A percentile compares a stretch with the other conserved stretches of the same genome.
Conservation (phyloP, 2,329 filamentous ascomycete genomes). For the Hortaea werneckii region DNA sequence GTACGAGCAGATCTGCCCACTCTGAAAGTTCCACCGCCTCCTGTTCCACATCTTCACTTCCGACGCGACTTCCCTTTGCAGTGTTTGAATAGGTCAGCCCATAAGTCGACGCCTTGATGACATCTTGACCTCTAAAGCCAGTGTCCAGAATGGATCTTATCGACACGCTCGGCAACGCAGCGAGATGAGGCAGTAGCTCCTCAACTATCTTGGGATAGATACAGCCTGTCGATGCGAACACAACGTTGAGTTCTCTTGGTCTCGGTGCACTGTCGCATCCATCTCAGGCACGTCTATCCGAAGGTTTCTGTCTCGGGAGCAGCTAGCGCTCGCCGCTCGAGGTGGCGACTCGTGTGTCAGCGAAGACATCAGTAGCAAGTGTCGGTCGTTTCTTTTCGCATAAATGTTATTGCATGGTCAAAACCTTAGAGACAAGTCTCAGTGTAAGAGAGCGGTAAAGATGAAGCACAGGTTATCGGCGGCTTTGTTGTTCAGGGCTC, state of each 20-base stretch:
- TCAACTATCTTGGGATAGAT: constrained; percentile 22
- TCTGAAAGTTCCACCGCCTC: constrained; percentile 59
- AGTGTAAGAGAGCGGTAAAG: too few relatives aligned
- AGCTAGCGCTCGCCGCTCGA: neutral
- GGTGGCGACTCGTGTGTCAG: neutral
- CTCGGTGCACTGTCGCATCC: neutral
- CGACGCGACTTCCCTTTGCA: neutral
- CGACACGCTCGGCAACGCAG: constrained; percentile 24
- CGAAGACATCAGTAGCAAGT: neutral
- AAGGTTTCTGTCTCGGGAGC: neutral
- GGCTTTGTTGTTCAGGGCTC: too few relatives aligned
- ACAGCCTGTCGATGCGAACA: constrained; percentile 27
- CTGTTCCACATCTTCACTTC: constrained; percentile 23
- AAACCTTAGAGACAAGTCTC: too few relatives aligned
- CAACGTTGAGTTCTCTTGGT: constrained; percentile 19
- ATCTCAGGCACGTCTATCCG: constrained; percentile 5
- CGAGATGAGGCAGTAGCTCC: constrained; percentile 22
- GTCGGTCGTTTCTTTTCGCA: too few relatives aligned
- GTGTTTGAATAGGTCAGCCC: constrained; percentile 24
- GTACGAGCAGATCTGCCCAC: constrained; percentile 79
- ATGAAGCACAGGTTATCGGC: too few relatives aligned
- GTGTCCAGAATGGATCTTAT: constrained; percentile 26
- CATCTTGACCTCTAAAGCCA: constrained; percentile 22
- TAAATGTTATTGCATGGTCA: too few relatives aligned
- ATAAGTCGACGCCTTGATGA: constrained; percentile 22